Evolutionary conservation across 495 filamentous ascomycete species (phyloP).

Genomic region (Aspergillus conjunctus): DNA sequence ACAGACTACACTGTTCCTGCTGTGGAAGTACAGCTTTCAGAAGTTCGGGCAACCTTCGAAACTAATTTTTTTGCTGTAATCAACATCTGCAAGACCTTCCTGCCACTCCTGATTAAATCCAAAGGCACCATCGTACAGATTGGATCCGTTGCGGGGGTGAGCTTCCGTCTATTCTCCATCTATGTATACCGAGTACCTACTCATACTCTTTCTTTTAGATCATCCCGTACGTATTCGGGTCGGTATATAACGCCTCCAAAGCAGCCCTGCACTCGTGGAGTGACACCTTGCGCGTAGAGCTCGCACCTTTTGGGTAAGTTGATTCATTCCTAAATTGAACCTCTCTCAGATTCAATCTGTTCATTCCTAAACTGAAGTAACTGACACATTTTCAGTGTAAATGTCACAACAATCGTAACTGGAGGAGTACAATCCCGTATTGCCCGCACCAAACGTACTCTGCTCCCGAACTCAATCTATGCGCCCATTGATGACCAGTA

Average conservation of each 20-base stretch:
- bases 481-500: conserved; percentile 54
- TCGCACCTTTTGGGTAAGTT: conserved; percentile 48
- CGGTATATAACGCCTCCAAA: conserved; percentile 65
- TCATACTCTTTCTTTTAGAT: conserved; percentile 26
- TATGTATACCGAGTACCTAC: neutral
- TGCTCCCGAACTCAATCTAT: conserved; percentile 55
- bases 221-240: conserved; percentile 58
- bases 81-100: conserved; percentile 58
- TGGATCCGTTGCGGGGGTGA: conserved; percentile 56
- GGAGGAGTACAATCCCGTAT: conserved; percentile 64
- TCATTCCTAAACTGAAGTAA: conserved; percentile 3
- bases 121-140: conserved; percentile 65
- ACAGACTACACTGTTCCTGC: conserved; percentile 64
- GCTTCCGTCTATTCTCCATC: conserved; percentile 13
- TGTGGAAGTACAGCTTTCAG: conserved; percentile 54
- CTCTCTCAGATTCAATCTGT: neutral
- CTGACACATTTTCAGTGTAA: conserved; percentile 38
- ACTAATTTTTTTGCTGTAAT: conserved; percentile 65
- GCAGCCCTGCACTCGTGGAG: conserved; percentile 63
- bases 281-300: conserved; percentile 60
- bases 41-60: conserved; percentile 55
- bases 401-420: conserved; percentile 59
- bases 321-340: too few relatives aligned
- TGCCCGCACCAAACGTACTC: conserved; percentile 49
- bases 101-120: conserved; percentile 58